Evolutionary conservation across 768 basidiomycete genomes (phyloP).

Genomic region (Mycena haematopus): DNA sequence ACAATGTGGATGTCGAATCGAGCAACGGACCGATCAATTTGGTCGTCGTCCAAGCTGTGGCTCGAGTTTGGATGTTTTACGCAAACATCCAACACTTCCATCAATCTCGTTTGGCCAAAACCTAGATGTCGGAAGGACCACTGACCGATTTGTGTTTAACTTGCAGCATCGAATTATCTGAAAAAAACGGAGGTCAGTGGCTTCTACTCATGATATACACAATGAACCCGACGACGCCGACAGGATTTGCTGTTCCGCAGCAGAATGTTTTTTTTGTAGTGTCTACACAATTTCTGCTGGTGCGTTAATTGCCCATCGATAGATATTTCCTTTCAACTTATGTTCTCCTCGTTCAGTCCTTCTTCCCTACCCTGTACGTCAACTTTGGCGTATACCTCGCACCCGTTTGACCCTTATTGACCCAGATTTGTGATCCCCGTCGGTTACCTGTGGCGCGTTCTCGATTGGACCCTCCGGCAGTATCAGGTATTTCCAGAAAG

Average conservation of each 20-base stretch:
- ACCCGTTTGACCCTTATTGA: background rate
- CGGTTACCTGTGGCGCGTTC: conserved; percentile 53
- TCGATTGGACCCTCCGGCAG: conserved; percentile 61
- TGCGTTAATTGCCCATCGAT: conserved; percentile 28
- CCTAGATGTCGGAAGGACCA: background rate
- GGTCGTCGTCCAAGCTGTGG: background rate
- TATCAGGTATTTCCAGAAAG: conserved; percentile 55
- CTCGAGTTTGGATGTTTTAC: background rate
- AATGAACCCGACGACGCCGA: conserved; percentile 6
- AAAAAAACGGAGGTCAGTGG: conserved; percentile 46
- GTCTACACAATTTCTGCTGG: conserved; percentile 55
- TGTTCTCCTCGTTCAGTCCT: conserved; percentile 47
- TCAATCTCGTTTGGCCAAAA: background rate
- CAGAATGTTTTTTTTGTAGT: conserved; percentile 56
- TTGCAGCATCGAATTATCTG: conserved; percentile 42
- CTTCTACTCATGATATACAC: conserved; percentile 25
- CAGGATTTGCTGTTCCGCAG: conserved; percentile 61
- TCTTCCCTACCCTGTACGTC: conserved; percentile 59
- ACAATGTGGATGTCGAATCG: too few relatives aligned
- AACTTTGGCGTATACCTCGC: background rate
- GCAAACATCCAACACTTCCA: background rate
- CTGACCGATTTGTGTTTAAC: background rate
- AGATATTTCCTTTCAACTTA: background rate
- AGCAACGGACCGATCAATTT: too few relatives aligned
- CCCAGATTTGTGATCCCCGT: conserved; percentile 55